These are phyloP conservation scores for Yamadazyma atmosphaerica DNA, from an alignment of 1,139 yeast species.

Conservation along the genomic window DNA sequence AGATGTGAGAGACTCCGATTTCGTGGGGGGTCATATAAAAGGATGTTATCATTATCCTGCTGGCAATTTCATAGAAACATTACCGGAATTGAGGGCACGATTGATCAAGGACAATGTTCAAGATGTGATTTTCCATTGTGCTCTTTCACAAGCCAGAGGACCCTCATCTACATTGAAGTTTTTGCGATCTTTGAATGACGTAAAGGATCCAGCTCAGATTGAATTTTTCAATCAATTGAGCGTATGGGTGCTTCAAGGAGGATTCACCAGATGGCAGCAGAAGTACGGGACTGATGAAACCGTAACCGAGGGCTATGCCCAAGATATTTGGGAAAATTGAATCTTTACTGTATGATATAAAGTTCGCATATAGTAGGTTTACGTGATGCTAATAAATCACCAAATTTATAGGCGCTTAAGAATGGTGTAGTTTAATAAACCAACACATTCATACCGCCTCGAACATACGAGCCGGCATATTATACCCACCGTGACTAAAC, in stretches of 20 bases:
- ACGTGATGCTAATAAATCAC: conserved; percentile 6
- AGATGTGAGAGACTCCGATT: conserved; percentile 87
- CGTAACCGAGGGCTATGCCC: conserved; percentile 68
- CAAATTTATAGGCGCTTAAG: neutral
- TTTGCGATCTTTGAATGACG: conserved; percentile 50
- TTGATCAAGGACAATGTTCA: conserved; percentile 34
- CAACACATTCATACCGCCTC: no score
- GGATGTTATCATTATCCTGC: conserved; percentile 66
- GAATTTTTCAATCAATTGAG: conserved; percentile 38
- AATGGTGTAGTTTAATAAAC: no score
- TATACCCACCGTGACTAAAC: neutral
- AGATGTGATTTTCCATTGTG: conserved; percentile 85
- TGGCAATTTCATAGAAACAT: conserved; percentile 38
- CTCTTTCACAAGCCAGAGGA: conserved; percentile 85
- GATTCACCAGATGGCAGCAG: conserved; percentile 82
- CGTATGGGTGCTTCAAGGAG: conserved; percentile 78
- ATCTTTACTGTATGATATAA: no score
- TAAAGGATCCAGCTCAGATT: conserved; percentile 24
- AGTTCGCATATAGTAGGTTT: no score
- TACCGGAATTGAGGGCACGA: conserved; percentile 43
- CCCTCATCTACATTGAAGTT: conserved; percentile 79
- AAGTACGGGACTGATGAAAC: conserved; percentile 63
- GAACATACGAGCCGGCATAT: no score
- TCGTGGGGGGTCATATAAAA: conserved; percentile 65
- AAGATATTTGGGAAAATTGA: conserved; percentile 63